Percentiles rank a stretch among this genome's conserved stretches.
phyloP scores from a whole-genome alignment of 1,139 yeast genomes.

The Yamadazyma sp. region DNA sequence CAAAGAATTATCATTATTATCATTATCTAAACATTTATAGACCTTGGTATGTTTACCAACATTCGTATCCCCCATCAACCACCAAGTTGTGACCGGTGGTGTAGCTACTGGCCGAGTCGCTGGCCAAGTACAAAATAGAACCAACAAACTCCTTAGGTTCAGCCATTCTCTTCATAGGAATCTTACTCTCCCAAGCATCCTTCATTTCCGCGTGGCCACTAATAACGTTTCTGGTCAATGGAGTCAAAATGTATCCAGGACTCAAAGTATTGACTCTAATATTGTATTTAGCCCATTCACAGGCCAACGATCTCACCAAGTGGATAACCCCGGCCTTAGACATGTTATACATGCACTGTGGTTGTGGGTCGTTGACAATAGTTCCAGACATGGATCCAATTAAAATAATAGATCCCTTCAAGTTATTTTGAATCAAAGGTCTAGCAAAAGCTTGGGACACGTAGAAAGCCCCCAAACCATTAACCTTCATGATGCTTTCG shows the following conservation, averaged over 20 bases:
- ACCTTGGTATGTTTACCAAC: constrained; percentile 34
- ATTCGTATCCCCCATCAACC: constrained; percentile 50
- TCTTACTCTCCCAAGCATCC: constrained; percentile 48
- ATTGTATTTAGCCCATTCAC: constrained; percentile 54
- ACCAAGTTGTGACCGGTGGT: constrained; percentile 53
- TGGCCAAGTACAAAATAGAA: constrained; percentile 47
- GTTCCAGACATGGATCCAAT: constrained; percentile 52
- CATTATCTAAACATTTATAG: constrained; percentile 1
- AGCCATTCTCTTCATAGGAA: constrained; percentile 53
- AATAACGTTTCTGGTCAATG: constrained; percentile 48
- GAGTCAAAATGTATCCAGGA: constrained; percentile 51
- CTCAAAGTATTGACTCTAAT: constrained; percentile 49
- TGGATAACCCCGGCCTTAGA: constrained; percentile 53
- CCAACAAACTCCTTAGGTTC: constrained; percentile 53
- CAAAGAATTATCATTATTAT: constrained; percentile 2
- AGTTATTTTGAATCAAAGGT: constrained; percentile 60
- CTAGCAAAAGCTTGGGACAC: constrained; percentile 62
- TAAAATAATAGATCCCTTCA: constrained; percentile 46
- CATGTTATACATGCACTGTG: constrained; percentile 52
- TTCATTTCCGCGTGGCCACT: constrained; percentile 47
- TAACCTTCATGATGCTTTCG: constrained; percentile 67
- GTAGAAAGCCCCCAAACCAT: constrained; percentile 74
- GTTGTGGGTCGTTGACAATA: constrained; percentile 52
- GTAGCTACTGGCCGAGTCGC: constrained; percentile 44
- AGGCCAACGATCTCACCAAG: constrained; percentile 48